Evolutionary conservation across 257 asterid genomes (phyloP), one percentile per base, ranked within the genome.

Genomic region (Fraxinus cuspidata): DNA sequence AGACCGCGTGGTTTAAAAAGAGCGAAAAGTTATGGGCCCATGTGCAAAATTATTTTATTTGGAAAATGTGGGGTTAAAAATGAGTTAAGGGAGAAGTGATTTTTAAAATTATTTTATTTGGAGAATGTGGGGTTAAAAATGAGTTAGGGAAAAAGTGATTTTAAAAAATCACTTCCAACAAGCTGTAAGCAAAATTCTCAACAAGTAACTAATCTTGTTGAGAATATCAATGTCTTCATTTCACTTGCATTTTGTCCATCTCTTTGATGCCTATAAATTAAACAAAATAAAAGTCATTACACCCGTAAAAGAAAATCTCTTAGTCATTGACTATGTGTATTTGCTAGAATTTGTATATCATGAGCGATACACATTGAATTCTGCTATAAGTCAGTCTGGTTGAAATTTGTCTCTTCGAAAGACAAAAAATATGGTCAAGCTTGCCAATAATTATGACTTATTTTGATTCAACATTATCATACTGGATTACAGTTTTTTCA

Each of bases 171-270:
- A 37, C 42, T 37, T 37, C 42, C 42, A 37, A 37, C 42, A 37
- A 37, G 12, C 42, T 8, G 12, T 8, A 37, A 37, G 25, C 42
- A 28, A 71, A 72, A 28, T 73, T 35, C 77, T 65, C 51, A 42
- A 15, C 77, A 74, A 8, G 7, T 65, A 42, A 42, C n/a, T 19
- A 19, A 69, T 58, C 77, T 71, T 77, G 70, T 29, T 56, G 10
- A 31, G 4, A 8, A 74, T 51, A 27, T 18, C 15, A 47, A 12
- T 19, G 11, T 31, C 25, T 53, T 19, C 25, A 28, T 37, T 42
- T 35, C 70, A 47, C 40, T 72, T 44, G 34, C 38, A 7, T 34
- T 21, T 40, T 31, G 34, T 10, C 32, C n/a, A 25, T 63, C 69
- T 11, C 7, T 27, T 63, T 23, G 35, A 23, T 3, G 4, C 34